Percentiles rank a stretch among this genome's conserved stretches.
phyloP scores from a whole-genome alignment of 1,284 basidiomycete genomes.

The Cronartium ribicola region DNA sequence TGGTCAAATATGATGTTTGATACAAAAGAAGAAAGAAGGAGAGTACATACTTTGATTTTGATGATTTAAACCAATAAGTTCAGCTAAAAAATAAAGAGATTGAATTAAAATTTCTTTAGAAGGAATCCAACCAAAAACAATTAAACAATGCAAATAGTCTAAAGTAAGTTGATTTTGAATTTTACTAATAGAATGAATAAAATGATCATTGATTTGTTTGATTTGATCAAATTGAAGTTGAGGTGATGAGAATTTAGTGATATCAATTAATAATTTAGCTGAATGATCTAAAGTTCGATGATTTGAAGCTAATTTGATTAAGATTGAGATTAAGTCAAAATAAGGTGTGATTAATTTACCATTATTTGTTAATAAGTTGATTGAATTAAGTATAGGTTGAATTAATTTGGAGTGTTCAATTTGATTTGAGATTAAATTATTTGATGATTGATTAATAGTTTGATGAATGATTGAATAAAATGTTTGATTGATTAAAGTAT shows the following conservation, averaged over 20 bases:
- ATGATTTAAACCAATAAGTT: constrained; percentile 22
- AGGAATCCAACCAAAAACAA: constrained; percentile 35
- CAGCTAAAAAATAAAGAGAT: constrained; percentile 26
- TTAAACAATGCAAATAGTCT: constrained; percentile 24
- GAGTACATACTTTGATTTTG: background rate
- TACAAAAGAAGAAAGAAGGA: background rate
- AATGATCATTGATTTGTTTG: constrained; percentile 30
- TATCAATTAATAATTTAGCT: constrained; percentile 16
- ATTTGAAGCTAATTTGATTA: constrained; percentile 5
- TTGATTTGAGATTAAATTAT: constrained; percentile 1
- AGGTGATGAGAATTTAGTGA: constrained; percentile 40
- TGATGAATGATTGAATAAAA: background rate
- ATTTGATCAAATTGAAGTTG: constrained; percentile 22
- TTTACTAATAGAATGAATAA: constrained; percentile 19
- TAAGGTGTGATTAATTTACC: constrained; percentile 30
- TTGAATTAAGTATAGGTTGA: background rate
- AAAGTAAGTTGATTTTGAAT: constrained; percentile 21
- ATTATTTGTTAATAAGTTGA: constrained; percentile 4
- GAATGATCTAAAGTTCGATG: constrained; percentile 7
- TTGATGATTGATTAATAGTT: background rate
- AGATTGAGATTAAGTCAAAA: background rate
- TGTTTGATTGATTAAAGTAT: too few species aligned
- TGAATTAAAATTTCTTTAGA: constrained; percentile 19
- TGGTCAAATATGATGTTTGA: too few species aligned
- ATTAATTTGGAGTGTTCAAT: background rate